phyloP scores from a whole-genome alignment of 2,329 filamentous ascomycete species.

The Drechmeria coniospora region DNA sequence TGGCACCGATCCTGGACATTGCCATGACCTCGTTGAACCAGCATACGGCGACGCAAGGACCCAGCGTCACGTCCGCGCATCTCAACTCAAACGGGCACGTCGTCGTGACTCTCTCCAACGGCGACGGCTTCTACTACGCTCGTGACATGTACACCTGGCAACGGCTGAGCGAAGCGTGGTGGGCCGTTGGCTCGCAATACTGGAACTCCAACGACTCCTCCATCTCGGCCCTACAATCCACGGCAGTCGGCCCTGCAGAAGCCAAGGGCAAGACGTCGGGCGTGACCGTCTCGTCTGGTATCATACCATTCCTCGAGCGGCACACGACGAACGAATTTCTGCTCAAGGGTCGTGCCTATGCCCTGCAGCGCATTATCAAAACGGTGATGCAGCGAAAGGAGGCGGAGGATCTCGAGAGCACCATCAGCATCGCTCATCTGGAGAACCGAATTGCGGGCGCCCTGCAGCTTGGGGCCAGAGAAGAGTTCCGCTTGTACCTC shows the following conservation, averaged over 20 bases:
- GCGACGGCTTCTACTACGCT: conserved; percentile 86
- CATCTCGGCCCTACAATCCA: conserved; percentile 63
- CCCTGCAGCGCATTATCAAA: conserved; percentile 83
- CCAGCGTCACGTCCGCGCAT: conserved; percentile 78
- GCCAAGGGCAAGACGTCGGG: conserved; percentile 29
- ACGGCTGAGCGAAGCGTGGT: conserved; percentile 91
- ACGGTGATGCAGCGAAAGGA: conserved; percentile 75
- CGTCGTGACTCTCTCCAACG: conserved; percentile 82
- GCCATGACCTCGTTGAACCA: conserved; percentile 65
- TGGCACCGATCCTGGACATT: conserved; percentile 78
- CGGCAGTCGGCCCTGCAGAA: conserved; percentile 42
- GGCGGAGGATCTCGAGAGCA: conserved; percentile 81
- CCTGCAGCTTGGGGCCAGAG: conserved; percentile 65
- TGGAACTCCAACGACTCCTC: conserved; percentile 97
- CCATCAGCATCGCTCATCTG: conserved; percentile 82
- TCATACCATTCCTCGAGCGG: conserved; percentile 83
- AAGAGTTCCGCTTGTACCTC: conserved; percentile 90
- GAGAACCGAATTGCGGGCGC: conserved; percentile 91
- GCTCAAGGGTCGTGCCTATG: conserved; percentile 81
- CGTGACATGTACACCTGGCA: conserved; percentile 83
- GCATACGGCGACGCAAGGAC: conserved; percentile 59
- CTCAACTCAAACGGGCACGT: conserved; percentile 79
- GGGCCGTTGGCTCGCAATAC: conserved; percentile 94
- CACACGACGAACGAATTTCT: conserved; percentile 90
- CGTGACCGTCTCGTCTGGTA: conserved; percentile 63